A percentile compares a stretch with the other conserved stretches of the same genome.
These are phyloP conservation scores for Diaporthe aspalathi DNA, from an alignment of 2,329 filamentous ascomycete genomes.

Conservation along the genomic window DNA sequence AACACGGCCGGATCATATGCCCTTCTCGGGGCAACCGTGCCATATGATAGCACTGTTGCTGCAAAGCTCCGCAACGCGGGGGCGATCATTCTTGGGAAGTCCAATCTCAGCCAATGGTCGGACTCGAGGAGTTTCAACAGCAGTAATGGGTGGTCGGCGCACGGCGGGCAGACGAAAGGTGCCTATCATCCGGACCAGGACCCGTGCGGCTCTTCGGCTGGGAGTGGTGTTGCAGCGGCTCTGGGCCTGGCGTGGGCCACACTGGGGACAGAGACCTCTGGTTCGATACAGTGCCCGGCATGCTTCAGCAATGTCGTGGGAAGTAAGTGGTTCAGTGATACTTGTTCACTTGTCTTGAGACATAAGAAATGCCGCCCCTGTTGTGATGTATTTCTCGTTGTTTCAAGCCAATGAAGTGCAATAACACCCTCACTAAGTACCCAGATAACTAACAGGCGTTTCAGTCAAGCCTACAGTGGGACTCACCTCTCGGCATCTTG, in stretches of 20 bases:
- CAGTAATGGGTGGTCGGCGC: conserved; percentile 73
- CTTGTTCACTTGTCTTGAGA: not conserved
- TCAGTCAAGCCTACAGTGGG: conserved; percentile 74
- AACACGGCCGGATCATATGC: conserved; percentile 70
- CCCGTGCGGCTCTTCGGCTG: conserved; percentile 70
- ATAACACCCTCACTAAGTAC: too few species aligned
- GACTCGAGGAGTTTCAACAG: conserved; percentile 68
- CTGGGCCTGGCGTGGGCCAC: conserved; percentile 68
- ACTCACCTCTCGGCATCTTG: conserved; percentile 68
- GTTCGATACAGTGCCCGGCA: conserved; percentile 30
- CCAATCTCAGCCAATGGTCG: conserved; percentile 72
- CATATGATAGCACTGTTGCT: conserved; percentile 67
- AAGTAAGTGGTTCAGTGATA: conserved; percentile 4
- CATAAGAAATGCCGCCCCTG: not conserved
- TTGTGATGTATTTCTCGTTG: not conserved
- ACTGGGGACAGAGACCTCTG: conserved; percentile 32
- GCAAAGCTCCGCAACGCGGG: conserved; percentile 69
- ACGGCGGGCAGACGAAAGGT: conserved; percentile 70
- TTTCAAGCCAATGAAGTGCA: too few species aligned
- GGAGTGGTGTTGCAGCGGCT: conserved; percentile 69
- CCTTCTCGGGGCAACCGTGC: conserved; percentile 64
- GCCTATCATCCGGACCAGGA: conserved; percentile 72
- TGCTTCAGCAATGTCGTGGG: conserved; percentile 33
- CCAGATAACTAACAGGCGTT: not conserved
- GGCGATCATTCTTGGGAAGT: conserved; percentile 72